These are phyloP conservation scores for Proliferodiscus dingleyae DNA, from an alignment of 2,329 filamentous ascomycete genomes.

Conservation along the genomic window DNA sequence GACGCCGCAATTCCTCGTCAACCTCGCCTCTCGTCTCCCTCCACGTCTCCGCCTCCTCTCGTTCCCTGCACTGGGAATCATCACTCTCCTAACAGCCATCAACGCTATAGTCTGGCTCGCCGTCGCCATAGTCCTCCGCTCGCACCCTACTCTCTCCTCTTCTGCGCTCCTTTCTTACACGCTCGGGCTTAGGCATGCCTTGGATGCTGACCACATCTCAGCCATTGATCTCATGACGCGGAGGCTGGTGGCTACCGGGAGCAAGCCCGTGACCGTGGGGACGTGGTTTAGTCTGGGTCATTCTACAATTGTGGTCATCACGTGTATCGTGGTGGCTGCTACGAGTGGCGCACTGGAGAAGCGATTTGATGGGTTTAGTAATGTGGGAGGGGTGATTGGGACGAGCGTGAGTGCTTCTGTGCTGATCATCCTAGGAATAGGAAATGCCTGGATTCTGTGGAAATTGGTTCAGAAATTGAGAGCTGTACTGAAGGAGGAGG, in stretches of 20 bases:
- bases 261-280: slow-evolving; percentile 83
- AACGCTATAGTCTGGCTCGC: slow-evolving; percentile 54
- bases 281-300: slow-evolving; percentile 94
- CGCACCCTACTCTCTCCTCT: slow-evolving; percentile 60
- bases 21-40: slow-evolving; percentile 10
- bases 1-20: slow-evolving; percentile 15
- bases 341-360: slow-evolving; percentile 79
- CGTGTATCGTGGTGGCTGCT: slow-evolving; percentile 85
- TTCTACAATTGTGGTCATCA: slow-evolving; percentile 86
- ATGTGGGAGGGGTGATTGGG: slow-evolving; percentile 82
- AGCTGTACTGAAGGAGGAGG: slow-evolving; percentile 47
- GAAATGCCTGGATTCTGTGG: slow-evolving; percentile 82
- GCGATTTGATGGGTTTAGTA: slow-evolving; percentile 74
- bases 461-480: slow-evolving; percentile 67
- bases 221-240: slow-evolving; percentile 96
- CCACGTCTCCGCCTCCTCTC: slow-evolving; percentile 21
- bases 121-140: slow-evolving; percentile 48
- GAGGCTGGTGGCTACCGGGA: slow-evolving; percentile 77
- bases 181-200: slow-evolving; percentile 85
- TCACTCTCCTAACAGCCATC: slow-evolving; percentile 43
- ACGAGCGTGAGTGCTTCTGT: slow-evolving; percentile 82
- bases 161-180: slow-evolving; percentile 83
- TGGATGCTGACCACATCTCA: slow-evolving; percentile 87
- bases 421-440: slow-evolving; percentile 72
- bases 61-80: slow-evolving; percentile 36